Percentiles rank a stretch among this genome's conserved stretches.
These are phyloP conservation scores for Trichoderma endophyticum DNA, from an alignment of 2,329 filamentous ascomycete species.

Conservation along the genomic window DNA sequence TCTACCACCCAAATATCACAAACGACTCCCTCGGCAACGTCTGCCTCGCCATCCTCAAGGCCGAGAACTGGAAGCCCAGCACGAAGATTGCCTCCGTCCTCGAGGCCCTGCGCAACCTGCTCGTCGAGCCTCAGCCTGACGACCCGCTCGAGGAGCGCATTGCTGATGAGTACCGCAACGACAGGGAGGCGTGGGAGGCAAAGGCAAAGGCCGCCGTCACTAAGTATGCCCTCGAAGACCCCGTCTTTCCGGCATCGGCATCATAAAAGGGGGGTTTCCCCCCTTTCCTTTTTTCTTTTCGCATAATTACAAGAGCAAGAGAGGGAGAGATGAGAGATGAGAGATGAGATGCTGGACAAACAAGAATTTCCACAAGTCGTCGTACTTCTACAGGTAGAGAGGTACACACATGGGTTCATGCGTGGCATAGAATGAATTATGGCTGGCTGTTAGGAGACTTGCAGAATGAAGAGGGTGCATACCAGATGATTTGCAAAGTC, in stretches of 20 bases:
- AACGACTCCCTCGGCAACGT: constrained; percentile 83
- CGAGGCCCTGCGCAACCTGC: constrained; percentile 68
- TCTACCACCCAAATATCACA: constrained; percentile 93
- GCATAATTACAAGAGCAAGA: too few species aligned
- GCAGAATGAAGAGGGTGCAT: not conserved
- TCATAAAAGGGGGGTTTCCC: not conserved
- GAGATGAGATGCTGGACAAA: not conserved
- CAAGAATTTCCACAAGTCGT: not conserved
- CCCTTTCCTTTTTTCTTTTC: too few species aligned
- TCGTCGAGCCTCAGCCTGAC: constrained; percentile 80
- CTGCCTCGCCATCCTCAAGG: constrained; percentile 79
- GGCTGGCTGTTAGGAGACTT: not conserved
- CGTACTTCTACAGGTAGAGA: not conserved
- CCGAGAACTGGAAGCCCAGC: constrained; percentile 89
- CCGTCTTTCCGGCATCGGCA: constrained; percentile 32
- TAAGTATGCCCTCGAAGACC: constrained; percentile 60
- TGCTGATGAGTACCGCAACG: constrained; percentile 75
- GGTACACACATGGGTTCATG: not conserved
- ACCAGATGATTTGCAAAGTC: not conserved
- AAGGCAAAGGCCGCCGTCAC: constrained; percentile 70
- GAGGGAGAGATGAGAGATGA: too few species aligned
- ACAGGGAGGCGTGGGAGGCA: constrained; percentile 68
- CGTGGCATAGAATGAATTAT: not conserved
- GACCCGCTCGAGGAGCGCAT: constrained; percentile 85
- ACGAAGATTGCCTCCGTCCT: constrained; percentile 74